Evolutionary conservation across 1,284 basidiomycete species (phyloP).

Genomic region (Ustilago trichophora): DNA sequence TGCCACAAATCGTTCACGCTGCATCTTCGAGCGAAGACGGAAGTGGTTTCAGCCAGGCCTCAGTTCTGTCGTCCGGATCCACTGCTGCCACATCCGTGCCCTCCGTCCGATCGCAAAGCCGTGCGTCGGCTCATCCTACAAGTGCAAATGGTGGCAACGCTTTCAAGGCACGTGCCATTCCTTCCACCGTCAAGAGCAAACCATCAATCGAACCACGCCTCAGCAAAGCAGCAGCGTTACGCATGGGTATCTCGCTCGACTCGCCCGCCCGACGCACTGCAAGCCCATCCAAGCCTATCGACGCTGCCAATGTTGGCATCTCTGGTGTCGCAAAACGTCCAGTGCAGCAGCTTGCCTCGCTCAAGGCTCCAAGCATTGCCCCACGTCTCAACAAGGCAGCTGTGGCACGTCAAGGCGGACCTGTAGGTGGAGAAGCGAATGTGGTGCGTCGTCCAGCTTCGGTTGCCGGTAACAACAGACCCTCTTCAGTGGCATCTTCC

Average conservation of each 20-base stretch:
- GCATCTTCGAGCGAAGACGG: constrained; percentile 10
- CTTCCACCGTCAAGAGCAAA: constrained; percentile 58
- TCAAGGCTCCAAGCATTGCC: constrained; percentile 34
- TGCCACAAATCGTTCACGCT: neutral
- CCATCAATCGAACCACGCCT: constrained; percentile 81
- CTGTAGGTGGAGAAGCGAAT: no score
- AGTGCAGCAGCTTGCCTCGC: constrained; percentile 26
- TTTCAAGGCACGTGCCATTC: constrained; percentile 16
- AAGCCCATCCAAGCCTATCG: neutral
- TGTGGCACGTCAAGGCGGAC: constrained; percentile 23
- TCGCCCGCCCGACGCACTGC: constrained; percentile 6
- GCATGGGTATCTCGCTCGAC: constrained; percentile 8
- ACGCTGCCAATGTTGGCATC: constrained; percentile 15
- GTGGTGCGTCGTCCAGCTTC: no score
- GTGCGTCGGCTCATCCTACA: constrained; percentile 2
- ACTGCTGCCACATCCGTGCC: constrained; percentile 3
- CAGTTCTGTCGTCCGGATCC: no score
- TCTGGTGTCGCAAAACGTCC: constrained; percentile 15
- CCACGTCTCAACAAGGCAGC: constrained; percentile 53
- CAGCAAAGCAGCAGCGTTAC: constrained; percentile 75
- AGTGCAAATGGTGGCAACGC: neutral
- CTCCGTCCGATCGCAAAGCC: constrained; percentile 2
- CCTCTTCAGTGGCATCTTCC: neutral
- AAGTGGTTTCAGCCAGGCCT: constrained; percentile 5
- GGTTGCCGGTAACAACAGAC: neutral